These are phyloP conservation scores for Hypholoma fasciculare DNA, from an alignment of 768 basidiomycete genomes.

Conservation along the genomic window DNA sequence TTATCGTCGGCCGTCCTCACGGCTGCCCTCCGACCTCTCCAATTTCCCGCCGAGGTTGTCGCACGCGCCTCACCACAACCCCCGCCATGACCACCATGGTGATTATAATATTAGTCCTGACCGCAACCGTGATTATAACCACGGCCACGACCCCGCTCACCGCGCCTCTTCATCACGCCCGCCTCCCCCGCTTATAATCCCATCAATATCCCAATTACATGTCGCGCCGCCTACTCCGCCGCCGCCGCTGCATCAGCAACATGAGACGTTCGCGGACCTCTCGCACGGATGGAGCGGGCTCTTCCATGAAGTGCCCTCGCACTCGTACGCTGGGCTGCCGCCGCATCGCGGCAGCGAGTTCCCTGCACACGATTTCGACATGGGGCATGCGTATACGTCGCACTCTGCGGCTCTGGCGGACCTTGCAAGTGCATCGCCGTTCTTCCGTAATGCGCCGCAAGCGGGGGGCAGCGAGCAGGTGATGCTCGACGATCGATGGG, in stretches of 20 bases:
- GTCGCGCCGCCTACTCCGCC: not conserved
- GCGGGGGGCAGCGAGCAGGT: not conserved
- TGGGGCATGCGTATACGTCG: not conserved
- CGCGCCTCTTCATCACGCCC: not conserved
- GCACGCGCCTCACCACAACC: no score
- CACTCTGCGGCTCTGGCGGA: no score
- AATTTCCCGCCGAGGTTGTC: no score
- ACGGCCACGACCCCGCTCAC: not conserved
- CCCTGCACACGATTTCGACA: not conserved
- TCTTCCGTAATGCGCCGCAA: not conserved
- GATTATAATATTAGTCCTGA: no score
- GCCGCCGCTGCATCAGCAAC: not conserved
- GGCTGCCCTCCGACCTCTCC: no score
- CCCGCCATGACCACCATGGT: no score
- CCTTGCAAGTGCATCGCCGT: no score
- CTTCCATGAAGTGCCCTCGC: constrained; percentile 34
- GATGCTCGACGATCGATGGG: constrained; percentile 36
- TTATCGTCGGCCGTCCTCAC: no score
- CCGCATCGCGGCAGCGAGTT: not conserved
- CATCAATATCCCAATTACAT: not conserved
- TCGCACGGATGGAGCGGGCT: constrained; percentile 37
- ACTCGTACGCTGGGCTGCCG: constrained; percentile 8
- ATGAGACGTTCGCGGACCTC: constrained; percentile 27
- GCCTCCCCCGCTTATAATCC: not conserved
- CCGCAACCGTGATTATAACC: no score